These are phyloP conservation scores for Colletotrichum magnum DNA, from an alignment of 2,329 filamentous ascomycete genomes.

Conservation along the genomic window DNA sequence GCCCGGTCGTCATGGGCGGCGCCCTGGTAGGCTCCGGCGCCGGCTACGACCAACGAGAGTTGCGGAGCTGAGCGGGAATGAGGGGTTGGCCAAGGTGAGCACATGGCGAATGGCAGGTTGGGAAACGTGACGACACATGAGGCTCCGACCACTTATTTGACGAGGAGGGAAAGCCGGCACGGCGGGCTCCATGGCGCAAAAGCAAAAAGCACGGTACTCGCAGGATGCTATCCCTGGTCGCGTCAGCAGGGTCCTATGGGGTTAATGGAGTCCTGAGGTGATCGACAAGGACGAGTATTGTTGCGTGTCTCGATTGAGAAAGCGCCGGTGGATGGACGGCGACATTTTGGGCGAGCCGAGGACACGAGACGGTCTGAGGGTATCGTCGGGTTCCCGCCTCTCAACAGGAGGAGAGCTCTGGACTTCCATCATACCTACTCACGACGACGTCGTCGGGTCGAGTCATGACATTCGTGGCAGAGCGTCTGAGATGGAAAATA, in stretches of 20 bases:
- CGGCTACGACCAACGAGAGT: no score
- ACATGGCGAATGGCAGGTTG: no score
- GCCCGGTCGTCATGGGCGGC: no score
- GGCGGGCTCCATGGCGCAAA: neutral
- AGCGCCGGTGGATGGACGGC: conserved; percentile 7
- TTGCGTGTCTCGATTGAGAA: conserved; percentile 11
- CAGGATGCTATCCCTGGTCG: conserved; percentile 21
- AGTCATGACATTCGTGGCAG: neutral
- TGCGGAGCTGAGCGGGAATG: no score
- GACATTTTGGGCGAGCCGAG: conserved; percentile 6
- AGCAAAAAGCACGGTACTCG: neutral
- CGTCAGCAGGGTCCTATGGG: conserved; percentile 28
- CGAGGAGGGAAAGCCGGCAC: no score
- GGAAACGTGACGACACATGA: no score
- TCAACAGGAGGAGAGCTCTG: neutral
- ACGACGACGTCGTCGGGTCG: neutral
- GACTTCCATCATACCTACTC: neutral
- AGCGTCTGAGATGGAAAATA: neutral
- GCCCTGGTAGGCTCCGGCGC: no score
- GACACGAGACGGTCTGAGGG: conserved; percentile 16
- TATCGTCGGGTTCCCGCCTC: conserved; percentile 32
- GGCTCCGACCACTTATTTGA: no score
- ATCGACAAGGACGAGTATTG: conserved; percentile 14
- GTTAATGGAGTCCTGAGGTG: conserved; percentile 17
- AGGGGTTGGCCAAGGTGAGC: no score